phyloP scores from a whole-genome alignment of 1,139 yeast species.

The Yamadazyma oceani region DNA sequence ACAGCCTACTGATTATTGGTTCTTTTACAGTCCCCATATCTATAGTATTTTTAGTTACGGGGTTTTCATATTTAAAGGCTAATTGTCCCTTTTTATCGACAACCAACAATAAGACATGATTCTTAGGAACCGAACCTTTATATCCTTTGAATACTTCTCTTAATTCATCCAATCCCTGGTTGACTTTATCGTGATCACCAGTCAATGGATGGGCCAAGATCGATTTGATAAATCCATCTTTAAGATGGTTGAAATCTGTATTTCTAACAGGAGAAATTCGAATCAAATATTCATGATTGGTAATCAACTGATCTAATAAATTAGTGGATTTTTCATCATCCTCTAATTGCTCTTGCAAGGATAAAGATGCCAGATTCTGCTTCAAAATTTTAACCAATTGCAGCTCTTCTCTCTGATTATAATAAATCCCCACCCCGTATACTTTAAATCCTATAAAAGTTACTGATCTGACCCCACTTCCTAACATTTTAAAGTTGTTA shows the following conservation, averaged over 20 bases:
- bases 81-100: constrained; percentile 47
- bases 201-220: constrained; percentile 56
- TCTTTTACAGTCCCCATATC: constrained; percentile 49
- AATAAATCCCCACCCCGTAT: constrained; percentile 80
- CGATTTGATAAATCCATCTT: constrained; percentile 86
- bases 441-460: constrained; percentile 83
- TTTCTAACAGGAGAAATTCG: constrained; percentile 84
- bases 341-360: constrained; percentile 21
- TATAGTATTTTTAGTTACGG: constrained; percentile 27
- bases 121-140: constrained; percentile 65
- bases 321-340: constrained; percentile 41
- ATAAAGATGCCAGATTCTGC: constrained; percentile 9
- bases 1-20: constrained; percentile 51
- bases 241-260: constrained; percentile 84
- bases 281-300: constrained; percentile 46
- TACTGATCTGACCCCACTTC: constrained; percentile 79
- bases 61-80: constrained; percentile 41
- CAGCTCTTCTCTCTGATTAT: constrained; percentile 56
- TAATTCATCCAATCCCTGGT: constrained; percentile 56
- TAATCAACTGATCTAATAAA: constrained; percentile 53
- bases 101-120: constrained; percentile 55
- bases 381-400: constrained; percentile 40
- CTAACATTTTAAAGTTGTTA: constrained; percentile 53
- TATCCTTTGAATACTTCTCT: constrained; percentile 47
- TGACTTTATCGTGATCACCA: constrained; percentile 38